Conservation (phyloP, 805 yeast species). For the Pichia deserticola region DNA sequence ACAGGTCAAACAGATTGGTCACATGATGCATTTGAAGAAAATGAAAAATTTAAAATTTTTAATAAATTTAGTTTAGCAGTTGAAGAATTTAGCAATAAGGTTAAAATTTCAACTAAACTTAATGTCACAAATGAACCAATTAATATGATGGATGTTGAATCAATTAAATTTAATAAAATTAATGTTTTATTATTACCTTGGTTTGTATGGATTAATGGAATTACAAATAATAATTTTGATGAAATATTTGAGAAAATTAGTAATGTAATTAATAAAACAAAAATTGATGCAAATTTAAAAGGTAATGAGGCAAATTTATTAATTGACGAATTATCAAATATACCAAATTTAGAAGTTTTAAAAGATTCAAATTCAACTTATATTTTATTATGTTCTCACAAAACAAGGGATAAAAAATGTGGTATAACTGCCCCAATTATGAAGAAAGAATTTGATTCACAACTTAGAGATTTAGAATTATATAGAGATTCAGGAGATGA, state of each 20-base stretch:
- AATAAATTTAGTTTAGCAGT: constrained; percentile 17
- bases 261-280: constrained; percentile 30
- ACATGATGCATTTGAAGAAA: constrained; percentile 51
- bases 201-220: constrained; percentile 59
- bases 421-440: constrained; percentile 90
- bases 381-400: constrained; percentile 80
- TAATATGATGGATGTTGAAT: constrained; percentile 23
- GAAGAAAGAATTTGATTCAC: constrained; percentile 68
- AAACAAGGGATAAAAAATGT: constrained; percentile 86
- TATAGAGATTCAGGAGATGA: constrained; percentile 72
- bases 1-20: constrained; percentile 85
- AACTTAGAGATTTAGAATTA: constrained; percentile 62
- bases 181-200: constrained; percentile 66
- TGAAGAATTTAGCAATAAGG: constrained; percentile 1
- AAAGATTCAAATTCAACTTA: constrained; percentile 37
- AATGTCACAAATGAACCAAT: constrained; percentile 18
- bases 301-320: constrained; percentile 11
- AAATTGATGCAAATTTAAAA: constrained; percentile 18
- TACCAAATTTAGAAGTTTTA: constrained; percentile 30
- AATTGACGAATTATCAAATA: constrained; percentile 8
- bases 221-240: constrained; percentile 37
- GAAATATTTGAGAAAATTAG: constrained; percentile 35
- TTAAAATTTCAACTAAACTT: constrained; percentile 6
- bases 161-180: constrained; percentile 37
- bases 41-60: constrained; percentile 27